Percentiles rank a stretch among this genome's conserved stretches.
Evolutionary conservation across 1,284 basidiomycete species (phyloP).

Genomic region (Cronartium quercuum): DNA sequence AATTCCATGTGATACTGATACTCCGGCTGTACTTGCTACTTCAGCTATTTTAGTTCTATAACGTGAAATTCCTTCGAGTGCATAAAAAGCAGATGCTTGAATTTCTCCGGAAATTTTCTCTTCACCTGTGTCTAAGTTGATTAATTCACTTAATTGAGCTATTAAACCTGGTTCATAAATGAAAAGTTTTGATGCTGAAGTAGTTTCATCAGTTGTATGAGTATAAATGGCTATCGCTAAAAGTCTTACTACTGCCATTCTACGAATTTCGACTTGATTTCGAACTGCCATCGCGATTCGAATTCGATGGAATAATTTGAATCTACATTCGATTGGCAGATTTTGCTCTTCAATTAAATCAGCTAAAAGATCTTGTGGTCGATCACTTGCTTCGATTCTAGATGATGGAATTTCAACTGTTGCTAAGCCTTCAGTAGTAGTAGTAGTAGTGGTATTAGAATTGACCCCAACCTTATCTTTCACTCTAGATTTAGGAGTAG

Average conservation of each 20-base stretch:
- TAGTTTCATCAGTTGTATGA: slow-evolving; percentile 59
- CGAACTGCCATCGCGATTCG: slow-evolving; percentile 67
- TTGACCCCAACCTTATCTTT: slow-evolving; percentile 16
- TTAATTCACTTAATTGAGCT: slow-evolving; percentile 76
- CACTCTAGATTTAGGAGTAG: slow-evolving; percentile 17
- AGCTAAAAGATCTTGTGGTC: slow-evolving; percentile 58
- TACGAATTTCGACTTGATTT: slow-evolving; percentile 62
- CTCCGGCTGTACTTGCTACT: slow-evolving; percentile 83
- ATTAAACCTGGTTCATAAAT: slow-evolving; percentile 90
- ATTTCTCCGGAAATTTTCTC: slow-evolving; percentile 60
- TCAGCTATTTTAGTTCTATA: slow-evolving; percentile 78
- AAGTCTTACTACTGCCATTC: slow-evolving; percentile 73
- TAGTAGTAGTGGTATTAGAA: background rate
- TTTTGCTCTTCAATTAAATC: slow-evolving; percentile 66
- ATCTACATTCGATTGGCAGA: slow-evolving; percentile 76
- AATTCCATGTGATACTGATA: slow-evolving; percentile 91
- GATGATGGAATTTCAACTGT: slow-evolving; percentile 18
- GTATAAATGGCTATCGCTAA: slow-evolving; percentile 76
- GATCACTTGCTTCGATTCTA: slow-evolving; percentile 6
- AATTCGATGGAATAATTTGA: slow-evolving; percentile 81
- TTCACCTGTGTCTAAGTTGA: slow-evolving; percentile 60
- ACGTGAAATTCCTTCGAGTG: slow-evolving; percentile 79
- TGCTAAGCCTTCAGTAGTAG: slow-evolving; percentile 18
- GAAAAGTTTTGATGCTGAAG: slow-evolving; percentile 75
- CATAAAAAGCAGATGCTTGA: slow-evolving; percentile 75